Base-by-base conservation (phyloP, 768 basidiomycete genomes). In the Mycena galericulata region DNA sequence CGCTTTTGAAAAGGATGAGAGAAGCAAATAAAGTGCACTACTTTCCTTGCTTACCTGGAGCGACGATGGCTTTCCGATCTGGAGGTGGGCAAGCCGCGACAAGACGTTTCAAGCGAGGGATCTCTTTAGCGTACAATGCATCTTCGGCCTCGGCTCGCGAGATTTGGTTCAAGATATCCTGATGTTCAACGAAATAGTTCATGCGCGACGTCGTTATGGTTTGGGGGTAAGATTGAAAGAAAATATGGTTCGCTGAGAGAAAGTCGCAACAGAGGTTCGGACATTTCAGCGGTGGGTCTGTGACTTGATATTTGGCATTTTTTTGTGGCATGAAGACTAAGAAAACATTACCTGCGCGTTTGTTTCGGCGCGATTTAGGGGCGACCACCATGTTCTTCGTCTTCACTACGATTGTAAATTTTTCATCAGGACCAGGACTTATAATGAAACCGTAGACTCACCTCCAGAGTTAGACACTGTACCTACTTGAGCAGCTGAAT, bases 21-120 rank as follows among this genome's bases (percentile, higher is more conserved):
- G 36, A 36, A 10, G 14, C 0, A 45, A 24, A 20, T 30, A 9
- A 1, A 20, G 17, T 30, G 41, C 22, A 24, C 2, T 17, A n/a
- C 12, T 32, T n/a, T 20, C 30, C n/a, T 29, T 24, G 22, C 65
- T 53, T 17, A 66, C 57, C 38, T 4, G 47, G n/a, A 5, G 30
- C 14, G 20, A 27, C 14, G 17, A 34, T 43, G 14, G n/a, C 10
- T 9, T 26, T 46, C 14, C 34, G 45, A 46, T 29, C 50, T 2
- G 65, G 65, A 60, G 65, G 65, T 15, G 65, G 65, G 41, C 65
- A 67, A 14, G 56, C 27, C 22, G 57, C 50, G 15, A 70, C 34
- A 9, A 65, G 14, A 8, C 45, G 32, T 24, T 63, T 56, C 34
- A 70, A 24, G 1, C 69, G 54, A 14, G n/a, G 17, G 17, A 70